These are phyloP conservation scores for Scheffersomyces insectosa DNA, from an alignment of 1,139 yeast species.

Conservation along the genomic window DNA sequence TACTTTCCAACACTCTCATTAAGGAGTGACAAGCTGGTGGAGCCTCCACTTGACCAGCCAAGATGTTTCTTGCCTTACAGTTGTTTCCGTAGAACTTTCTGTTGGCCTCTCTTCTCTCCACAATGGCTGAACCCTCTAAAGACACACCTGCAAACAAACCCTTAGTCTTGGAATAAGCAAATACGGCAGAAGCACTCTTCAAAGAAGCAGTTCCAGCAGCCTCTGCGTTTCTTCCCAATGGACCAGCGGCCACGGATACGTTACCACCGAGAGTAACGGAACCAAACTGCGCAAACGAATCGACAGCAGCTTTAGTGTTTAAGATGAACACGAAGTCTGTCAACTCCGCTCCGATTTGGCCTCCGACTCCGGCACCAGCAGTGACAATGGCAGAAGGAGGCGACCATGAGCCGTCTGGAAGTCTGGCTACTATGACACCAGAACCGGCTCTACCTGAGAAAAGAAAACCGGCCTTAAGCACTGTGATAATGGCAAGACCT, in stretches of 20 bases:
- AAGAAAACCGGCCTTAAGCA: constrained; percentile 91
- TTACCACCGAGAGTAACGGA: constrained; percentile 95
- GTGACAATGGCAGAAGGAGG: constrained; percentile 95
- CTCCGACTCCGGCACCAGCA: constrained; percentile 99
- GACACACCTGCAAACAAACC: constrained; percentile 98
- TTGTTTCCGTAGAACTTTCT: constrained; percentile 88
- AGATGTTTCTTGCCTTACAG: constrained; percentile 81
- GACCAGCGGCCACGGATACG: constrained; percentile 97
- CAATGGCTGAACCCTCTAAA: constrained; percentile 90
- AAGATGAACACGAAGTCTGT: constrained; percentile 95
- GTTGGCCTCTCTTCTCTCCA: constrained; percentile 96
- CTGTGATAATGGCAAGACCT: constrained; percentile 89
- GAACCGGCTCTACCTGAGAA: constrained; percentile 98
- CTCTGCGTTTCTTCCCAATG: constrained; percentile 95
- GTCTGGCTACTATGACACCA: constrained; percentile 90
- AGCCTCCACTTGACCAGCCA: constrained; percentile 83
- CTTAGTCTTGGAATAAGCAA: constrained; percentile 91
- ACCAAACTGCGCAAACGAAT: constrained; percentile 91
- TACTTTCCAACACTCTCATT: constrained; percentile 80
- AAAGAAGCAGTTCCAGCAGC: constrained; percentile 96
- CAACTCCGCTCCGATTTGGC: constrained; percentile 93
- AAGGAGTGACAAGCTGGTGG: constrained; percentile 94
- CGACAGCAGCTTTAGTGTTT: constrained; percentile 85
- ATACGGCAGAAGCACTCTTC: constrained; percentile 85
- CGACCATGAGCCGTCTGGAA: constrained; percentile 97